Evolutionary conservation across 129 eudicot species (phyloP), one percentile per base, ranked within the genome.

Genomic region (Flaveria linearis): DNA sequence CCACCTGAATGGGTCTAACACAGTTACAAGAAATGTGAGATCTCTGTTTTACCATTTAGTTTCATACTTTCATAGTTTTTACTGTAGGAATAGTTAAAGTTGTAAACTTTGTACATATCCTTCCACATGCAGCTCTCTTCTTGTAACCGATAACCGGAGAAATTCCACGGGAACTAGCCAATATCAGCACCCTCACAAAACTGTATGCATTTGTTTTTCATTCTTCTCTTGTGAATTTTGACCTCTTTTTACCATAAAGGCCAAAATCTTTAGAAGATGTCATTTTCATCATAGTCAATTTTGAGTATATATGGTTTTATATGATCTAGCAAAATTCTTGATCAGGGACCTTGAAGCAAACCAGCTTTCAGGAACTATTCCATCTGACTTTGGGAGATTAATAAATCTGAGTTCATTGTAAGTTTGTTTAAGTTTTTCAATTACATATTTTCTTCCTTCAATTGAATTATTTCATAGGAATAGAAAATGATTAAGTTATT

Each of bases 261-360:
- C 33, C 64, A 52, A 64, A 78, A 45, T 78, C 12, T 47, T 45
- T 69, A 15, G 13, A 61, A 30, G 46, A 30, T 63, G 30, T 30
- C 4, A 30, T 15, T 61, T 57, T 61, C 18, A 26, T 61, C 68
- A 61, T 14, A 9, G 30, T 26, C 30, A 28, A 12, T 28, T 25
- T 4, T 11, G 11, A 57, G 20, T 3, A 58, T 57, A 20, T 73
- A 22, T 43, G 45, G 69, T 73, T 36, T 62, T 12, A 71, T 22
- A 2, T 26, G 26, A 18, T 69, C 41, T 33, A 33, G 39, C 26
- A 51, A 75, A 12, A 43, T 42, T 74, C 76, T 71, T 76, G 52
- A 79, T 39, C 91, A 93, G 97, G 84, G 76, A 83, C 75, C 85
- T 90, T 57, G 98, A 93, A 79, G 93, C 85, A 73, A 93, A 93